Conservation (phyloP, 257 asterid genomes). For the Solanum medicagineum region DNA sequence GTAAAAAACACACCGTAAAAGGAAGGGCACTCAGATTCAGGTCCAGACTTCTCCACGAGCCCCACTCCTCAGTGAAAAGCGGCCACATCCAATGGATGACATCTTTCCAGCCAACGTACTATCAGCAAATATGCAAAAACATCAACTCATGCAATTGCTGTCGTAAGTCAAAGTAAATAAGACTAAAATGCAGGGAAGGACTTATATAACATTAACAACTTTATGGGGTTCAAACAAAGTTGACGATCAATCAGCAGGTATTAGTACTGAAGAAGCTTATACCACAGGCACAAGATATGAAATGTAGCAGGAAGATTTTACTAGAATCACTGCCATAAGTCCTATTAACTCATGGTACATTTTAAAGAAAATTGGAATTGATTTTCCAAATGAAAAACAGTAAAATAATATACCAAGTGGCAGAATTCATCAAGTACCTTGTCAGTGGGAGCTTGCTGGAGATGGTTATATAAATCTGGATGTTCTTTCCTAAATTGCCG, state of each 20-base stretch:
- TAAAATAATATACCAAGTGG: neutral
- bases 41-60: slow-evolving; percentile 77
- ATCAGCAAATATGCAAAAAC: neutral
- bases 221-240: neutral
- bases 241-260: neutral
- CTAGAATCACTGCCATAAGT: neutral
- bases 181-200: neutral
- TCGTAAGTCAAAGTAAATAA: neutral
- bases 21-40: slow-evolving; percentile 74
- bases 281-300: neutral
- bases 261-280: neutral
- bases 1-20: slow-evolving; percentile 52
- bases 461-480: slow-evolving; percentile 72
- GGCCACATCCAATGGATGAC: slow-evolving; percentile 99
- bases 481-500: slow-evolving; percentile 52
- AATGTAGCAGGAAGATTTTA: neutral
- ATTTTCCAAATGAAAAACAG: neutral
- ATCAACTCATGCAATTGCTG: neutral
- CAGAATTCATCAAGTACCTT: slow-evolving; percentile 27
- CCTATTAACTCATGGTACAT: neutral
- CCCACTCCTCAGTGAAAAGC: slow-evolving; percentile 86
- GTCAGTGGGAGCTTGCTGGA: slow-evolving; percentile 65
- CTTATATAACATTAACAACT: neutral
- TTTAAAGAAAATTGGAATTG: neutral
- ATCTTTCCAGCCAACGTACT: slow-evolving; percentile 85